phyloP scores from a whole-genome alignment of 2,329 filamentous ascomycete species.

The Pseudogymnoascus sp. region DNA sequence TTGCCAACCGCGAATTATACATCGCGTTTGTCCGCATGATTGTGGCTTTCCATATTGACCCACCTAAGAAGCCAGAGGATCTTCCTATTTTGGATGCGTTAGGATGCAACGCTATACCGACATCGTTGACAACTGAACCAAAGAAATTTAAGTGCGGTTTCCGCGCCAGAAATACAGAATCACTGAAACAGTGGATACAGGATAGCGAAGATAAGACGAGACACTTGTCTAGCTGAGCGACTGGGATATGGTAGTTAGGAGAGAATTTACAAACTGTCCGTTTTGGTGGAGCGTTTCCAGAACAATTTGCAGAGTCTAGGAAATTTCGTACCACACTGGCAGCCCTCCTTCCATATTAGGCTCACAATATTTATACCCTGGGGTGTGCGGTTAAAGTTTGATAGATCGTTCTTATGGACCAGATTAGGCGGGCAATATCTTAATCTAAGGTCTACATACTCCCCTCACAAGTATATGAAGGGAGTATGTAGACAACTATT shows the following conservation, averaged over 20 bases:
- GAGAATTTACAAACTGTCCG: not conserved
- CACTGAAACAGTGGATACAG: conserved; percentile 45
- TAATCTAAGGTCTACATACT: not conserved
- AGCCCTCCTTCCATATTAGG: not conserved
- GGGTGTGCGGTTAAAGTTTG: not conserved
- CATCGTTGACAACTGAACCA: conserved; percentile 52
- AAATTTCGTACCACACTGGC: not conserved
- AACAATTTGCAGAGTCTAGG: not conserved
- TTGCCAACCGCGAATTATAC: conserved; percentile 57
- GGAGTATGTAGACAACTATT: too few relatives aligned
- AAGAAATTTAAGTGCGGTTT: conserved; percentile 56
- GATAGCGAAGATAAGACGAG: conserved; percentile 27
- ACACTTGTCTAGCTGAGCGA: conserved; percentile 9
- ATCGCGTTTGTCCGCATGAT: conserved; percentile 52
- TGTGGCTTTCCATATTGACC: conserved; percentile 48
- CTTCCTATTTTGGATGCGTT: conserved; percentile 48
- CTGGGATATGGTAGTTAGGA: not conserved
- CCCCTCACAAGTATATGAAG: too few relatives aligned
- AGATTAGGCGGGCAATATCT: not conserved
- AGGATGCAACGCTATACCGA: conserved; percentile 49
- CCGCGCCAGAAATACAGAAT: conserved; percentile 38
- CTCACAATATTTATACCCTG: not conserved
- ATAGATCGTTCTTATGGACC: not conserved
- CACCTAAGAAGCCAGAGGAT: conserved; percentile 39
- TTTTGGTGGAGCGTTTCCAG: not conserved